Evolutionary conservation across 108 stramenopile species (phyloP).

Genomic region (Fistulifera solaris): DNA sequence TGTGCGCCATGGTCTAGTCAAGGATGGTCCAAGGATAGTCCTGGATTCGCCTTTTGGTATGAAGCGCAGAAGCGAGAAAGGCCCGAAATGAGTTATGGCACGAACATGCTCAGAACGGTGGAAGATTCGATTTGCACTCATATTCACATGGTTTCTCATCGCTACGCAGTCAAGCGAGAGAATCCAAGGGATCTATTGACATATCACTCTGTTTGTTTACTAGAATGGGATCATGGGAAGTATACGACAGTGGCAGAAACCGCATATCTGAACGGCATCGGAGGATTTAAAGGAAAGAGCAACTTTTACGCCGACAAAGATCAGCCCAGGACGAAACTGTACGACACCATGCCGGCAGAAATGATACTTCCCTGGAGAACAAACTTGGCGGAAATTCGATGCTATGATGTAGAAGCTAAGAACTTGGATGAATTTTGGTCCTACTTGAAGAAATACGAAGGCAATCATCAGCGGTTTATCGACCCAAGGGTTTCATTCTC

Average conservation of each 20-base stretch:
- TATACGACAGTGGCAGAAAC: constrained; percentile 51
- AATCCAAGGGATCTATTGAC: constrained; percentile 32
- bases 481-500: constrained; percentile 46
- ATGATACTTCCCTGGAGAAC: constrained; percentile 49
- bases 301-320: constrained; percentile 52
- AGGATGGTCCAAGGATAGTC: constrained; percentile 43
- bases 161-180: constrained; percentile 45
- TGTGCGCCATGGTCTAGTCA: constrained; percentile 35
- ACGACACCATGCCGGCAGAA: constrained; percentile 37
- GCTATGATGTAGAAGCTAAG: constrained; percentile 36
- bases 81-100: constrained; percentile 28
- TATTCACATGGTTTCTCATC: constrained; percentile 57
- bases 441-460: constrained; percentile 33
- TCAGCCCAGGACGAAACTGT: constrained; percentile 22
- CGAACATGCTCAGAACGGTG: constrained; percentile 21
- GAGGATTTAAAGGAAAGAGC: constrained; percentile 47
- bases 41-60: constrained; percentile 45
- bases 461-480: constrained; percentile 30
- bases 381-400: constrained; percentile 44
- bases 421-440: constrained; percentile 40
- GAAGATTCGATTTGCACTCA: constrained; percentile 18
- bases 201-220: constrained; percentile 24
- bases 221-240: constrained; percentile 62
- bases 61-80: constrained; percentile 13
- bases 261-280: constrained; percentile 57